phyloP scores from a whole-genome alignment of 768 basidiomycete species.

The Russula griseocarnosa region DNA sequence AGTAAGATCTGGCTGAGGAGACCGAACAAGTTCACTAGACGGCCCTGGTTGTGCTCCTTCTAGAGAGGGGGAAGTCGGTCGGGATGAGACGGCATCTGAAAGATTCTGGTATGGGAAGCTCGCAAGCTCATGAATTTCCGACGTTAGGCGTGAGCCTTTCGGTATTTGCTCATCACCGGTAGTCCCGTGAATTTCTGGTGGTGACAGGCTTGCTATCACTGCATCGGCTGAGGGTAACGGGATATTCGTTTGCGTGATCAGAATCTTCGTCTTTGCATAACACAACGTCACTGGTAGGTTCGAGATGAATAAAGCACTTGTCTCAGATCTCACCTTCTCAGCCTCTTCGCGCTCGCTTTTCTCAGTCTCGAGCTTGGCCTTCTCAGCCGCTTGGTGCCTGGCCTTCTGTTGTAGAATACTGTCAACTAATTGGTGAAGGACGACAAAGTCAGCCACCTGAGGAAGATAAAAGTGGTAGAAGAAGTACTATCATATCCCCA shows the following conservation, averaged over 20 bases:
- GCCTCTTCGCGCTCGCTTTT: slow-evolving; percentile 57
- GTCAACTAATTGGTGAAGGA: slow-evolving; percentile 57
- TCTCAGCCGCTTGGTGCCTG: slow-evolving; percentile 54
- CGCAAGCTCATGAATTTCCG: slow-evolving; percentile 15
- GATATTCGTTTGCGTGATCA: background rate
- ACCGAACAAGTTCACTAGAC: slow-evolving; percentile 1
- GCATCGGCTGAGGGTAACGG: background rate
- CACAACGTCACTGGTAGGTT: slow-evolving; percentile 15
- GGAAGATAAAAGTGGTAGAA: background rate
- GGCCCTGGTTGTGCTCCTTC: slow-evolving; percentile 3
- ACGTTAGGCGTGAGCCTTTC: slow-evolving; percentile 12
- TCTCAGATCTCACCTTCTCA: slow-evolving; percentile 40
- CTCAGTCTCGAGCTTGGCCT: slow-evolving; percentile 50
- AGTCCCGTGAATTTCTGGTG: background rate
- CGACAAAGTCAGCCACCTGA: slow-evolving; percentile 26
- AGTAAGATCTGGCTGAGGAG: slow-evolving; percentile 21
- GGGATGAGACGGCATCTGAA: background rate
- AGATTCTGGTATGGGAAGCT: slow-evolving; percentile 15
- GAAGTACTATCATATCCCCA: slow-evolving; percentile 78
- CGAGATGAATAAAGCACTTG: slow-evolving; percentile 28
- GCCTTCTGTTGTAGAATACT: slow-evolving; percentile 83
- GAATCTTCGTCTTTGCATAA: slow-evolving; percentile 11
- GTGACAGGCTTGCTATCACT: background rate
- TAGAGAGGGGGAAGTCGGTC: background rate
- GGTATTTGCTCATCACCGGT: slow-evolving; percentile 23